phyloP scores from a whole-genome alignment of 2,329 filamentous ascomycete genomes.

The Trichoderma sp. region DNA sequence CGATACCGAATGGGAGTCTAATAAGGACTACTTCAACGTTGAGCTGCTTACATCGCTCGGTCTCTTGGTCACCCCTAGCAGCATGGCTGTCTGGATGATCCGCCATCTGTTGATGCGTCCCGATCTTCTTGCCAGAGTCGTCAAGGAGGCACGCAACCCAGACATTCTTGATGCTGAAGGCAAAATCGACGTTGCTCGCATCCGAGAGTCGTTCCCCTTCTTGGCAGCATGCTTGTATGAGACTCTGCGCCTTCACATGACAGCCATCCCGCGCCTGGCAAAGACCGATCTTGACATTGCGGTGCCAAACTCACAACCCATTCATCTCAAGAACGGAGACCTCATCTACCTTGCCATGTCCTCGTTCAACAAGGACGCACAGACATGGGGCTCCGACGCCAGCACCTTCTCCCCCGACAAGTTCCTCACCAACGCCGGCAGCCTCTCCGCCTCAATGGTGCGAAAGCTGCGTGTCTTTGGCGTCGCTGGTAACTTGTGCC shows the following conservation, averaged over 20 bases:
- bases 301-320: conserved; percentile 22
- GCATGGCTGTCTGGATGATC: conserved; percentile 32
- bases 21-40: conserved; percentile 34
- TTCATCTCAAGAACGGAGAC: conserved; percentile 30
- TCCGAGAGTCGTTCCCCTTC: conserved; percentile 30
- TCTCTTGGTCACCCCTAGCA: conserved; percentile 33
- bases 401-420: conserved; percentile 29
- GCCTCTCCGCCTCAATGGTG: conserved; percentile 24
- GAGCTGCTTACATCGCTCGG: conserved; percentile 35
- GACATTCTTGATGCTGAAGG: neutral
- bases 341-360: conserved; percentile 35
- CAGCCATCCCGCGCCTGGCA: conserved; percentile 32
- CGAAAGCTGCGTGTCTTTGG: conserved; percentile 34
- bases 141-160: conserved; percentile 27
- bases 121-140: conserved; percentile 25
- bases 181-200: conserved; percentile 27
- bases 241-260: conserved; percentile 34
- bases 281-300: conserved; percentile 30
- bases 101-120: conserved; percentile 29
- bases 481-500: conserved; percentile 34
- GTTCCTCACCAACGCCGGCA: conserved; percentile 29
- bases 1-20: conserved; percentile 32
- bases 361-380: conserved; percentile 31
- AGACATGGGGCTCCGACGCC: conserved; percentile 31
- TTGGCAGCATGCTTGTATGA: conserved; percentile 35